Evolutionary conservation across 306 rosid species (phyloP), one percentile per base, ranked within the genome.

Genomic region (Casuarina cunninghamiana): DNA sequence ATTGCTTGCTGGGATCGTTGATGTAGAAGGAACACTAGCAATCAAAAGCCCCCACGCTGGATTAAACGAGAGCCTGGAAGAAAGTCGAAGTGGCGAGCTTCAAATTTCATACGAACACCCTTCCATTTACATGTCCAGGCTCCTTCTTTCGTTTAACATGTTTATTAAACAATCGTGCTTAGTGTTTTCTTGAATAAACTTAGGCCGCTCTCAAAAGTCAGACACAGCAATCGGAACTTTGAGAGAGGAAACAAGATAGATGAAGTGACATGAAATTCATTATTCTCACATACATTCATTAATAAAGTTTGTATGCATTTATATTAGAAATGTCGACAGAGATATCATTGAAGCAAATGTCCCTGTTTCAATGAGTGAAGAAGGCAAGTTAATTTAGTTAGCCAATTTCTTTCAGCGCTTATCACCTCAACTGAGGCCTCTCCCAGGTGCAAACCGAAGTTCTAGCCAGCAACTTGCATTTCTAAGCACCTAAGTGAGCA

Each of bases 1-100:
- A 88, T 26, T 81, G 79, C 73, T 78, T 94, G 77, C 37, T 90
- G 74, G 98, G 98, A 49, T 87, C 53, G 86, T 91, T 78, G 89
- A 81, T 16, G 81, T 65, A 39, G 86, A 82, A 46, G 92, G 87
- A 84, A 84, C 82, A 46, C 60, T 91, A 32, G 97, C 98, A 39
- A 90, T 93, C 8, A 93, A 93, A 86, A 84, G 96, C 81, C 74
- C 98, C 48, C 93, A 85, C 42, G 74, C 75, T 35, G 88, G 87
- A 38, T 81, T 93, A 19, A 90, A 81, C 83, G 80, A 77, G 15
- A 83, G 80, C 71, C 78, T 75, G 10, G 90, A 89, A 46, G 97
- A 91, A 65, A 91, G 89, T 77, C 79, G 87, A 86, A 93, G 91
- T 75, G 97, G 94, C 90, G 67, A 42, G 54, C 45, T 44, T 48